These are phyloP conservation scores for cucumber (Cucumis sativus) DNA, from an alignment of 306 rosid genomes.

Conservation along the genomic window Cucumber_9930_V3 NC_026658.2:3933001-3933500, in stretches of 20 bases:
- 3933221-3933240: background rate
- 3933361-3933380: constrained; percentile 56
- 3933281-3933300: constrained; percentile 13
- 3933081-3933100: background rate
- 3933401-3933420: background rate
- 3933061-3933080: background rate
- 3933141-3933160: background rate
- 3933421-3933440: background rate
- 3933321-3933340: constrained; percentile 60
- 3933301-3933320: constrained; percentile 61
- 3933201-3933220: background rate
- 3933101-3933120: background rate
- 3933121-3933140: background rate
- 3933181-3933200: background rate
- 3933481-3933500: background rate
- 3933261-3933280: background rate
- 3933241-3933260: background rate
- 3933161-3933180: background rate
- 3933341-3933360: constrained; percentile 57
- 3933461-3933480: background rate
- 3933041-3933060: background rate
- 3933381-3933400: constrained; percentile 17
- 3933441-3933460: background rate
- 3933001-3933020: too few relatives aligned
- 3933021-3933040: background rate